Evolutionary conservation across 2,329 filamentous ascomycete genomes (phyloP).

Genomic region (Verticillium klebahnii): DNA sequence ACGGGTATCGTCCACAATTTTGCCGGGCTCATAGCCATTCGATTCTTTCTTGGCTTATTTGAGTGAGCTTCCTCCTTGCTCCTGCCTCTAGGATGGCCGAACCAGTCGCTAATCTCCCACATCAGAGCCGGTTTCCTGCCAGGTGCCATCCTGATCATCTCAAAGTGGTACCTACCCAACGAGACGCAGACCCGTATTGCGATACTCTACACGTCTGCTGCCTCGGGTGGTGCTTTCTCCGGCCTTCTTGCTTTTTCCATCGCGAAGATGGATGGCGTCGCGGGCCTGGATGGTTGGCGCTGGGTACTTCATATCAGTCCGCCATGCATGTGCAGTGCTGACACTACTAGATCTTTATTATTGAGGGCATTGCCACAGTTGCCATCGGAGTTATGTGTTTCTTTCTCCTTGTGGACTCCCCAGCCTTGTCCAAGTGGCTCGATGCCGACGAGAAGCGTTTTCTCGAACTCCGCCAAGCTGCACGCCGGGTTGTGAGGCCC

Average conservation of each 20-base stretch:
- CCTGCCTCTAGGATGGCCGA: background rate
- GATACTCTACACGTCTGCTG: conserved; percentile 29
- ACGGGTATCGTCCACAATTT: conserved; percentile 33
- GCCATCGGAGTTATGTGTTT: conserved; percentile 32
- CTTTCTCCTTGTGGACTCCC: conserved; percentile 41
- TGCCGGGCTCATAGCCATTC: conserved; percentile 30
- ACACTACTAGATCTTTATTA: conserved; percentile 40
- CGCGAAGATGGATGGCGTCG: conserved; percentile 38
- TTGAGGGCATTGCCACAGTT: conserved; percentile 42
- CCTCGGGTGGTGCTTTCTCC: conserved; percentile 37
- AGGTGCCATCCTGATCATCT: conserved; percentile 25
- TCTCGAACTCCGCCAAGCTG: conserved; percentile 31
- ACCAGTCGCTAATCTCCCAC: background rate
- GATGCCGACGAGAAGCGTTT: conserved; percentile 33
- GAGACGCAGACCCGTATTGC: conserved; percentile 24
- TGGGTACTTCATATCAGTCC: conserved; percentile 25
- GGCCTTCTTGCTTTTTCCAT: conserved; percentile 40
- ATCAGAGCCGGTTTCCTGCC: conserved; percentile 25
- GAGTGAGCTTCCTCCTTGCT: conserved; percentile 21
- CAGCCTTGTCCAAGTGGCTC: conserved; percentile 30
- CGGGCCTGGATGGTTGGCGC: conserved; percentile 38
- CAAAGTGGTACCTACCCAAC: conserved; percentile 26
- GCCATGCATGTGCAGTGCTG: background rate
- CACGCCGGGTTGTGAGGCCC: conserved; percentile 17
- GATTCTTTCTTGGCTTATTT: conserved; percentile 33